phyloP scores from a whole-genome alignment of 2,329 filamentous ascomycete species.

The Metarhizium guizhouense region DNA sequence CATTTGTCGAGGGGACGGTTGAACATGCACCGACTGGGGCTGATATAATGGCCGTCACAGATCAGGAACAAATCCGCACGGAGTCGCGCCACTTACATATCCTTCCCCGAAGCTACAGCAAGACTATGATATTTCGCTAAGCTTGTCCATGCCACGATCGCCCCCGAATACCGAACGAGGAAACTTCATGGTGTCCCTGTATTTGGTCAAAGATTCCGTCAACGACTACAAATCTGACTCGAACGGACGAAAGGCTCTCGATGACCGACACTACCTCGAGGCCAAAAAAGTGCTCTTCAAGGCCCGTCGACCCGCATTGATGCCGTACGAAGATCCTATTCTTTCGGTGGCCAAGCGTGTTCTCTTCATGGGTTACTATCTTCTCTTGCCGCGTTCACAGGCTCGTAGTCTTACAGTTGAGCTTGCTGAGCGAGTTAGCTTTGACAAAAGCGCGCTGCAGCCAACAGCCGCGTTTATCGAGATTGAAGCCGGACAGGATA shows the following conservation, averaged over 20 bases:
- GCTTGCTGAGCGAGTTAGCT: slow-evolving; percentile 67
- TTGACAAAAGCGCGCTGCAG: slow-evolving; percentile 34
- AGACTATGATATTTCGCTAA: slow-evolving; percentile 74
- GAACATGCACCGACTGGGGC: not conserved
- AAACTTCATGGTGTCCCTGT: slow-evolving; percentile 90
- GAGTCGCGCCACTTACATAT: slow-evolving; percentile 34
- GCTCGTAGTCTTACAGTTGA: slow-evolving; percentile 53
- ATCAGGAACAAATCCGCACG: slow-evolving; percentile 43
- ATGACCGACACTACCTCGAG: slow-evolving; percentile 26
- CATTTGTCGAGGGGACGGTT: no score
- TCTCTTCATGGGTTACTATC: slow-evolving; percentile 57
- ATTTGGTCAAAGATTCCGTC: slow-evolving; percentile 43
- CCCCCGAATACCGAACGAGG: slow-evolving; percentile 66
- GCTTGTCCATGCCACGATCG: slow-evolving; percentile 69
- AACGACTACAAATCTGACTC: not conserved
- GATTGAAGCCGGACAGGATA: slow-evolving; percentile 55
- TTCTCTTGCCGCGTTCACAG: slow-evolving; percentile 57
- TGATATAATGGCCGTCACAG: slow-evolving; percentile 20
- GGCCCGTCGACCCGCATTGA: slow-evolving; percentile 64
- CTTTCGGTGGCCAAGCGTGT: slow-evolving; percentile 53
- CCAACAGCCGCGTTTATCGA: slow-evolving; percentile 48
- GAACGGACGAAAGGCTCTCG: not conserved
- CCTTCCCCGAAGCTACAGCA: slow-evolving; percentile 59
- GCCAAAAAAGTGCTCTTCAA: slow-evolving; percentile 40
- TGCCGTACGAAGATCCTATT: slow-evolving; percentile 70